Base-by-base conservation (phyloP, 441 rosid species). In the Adansonia gregorii region DNA sequence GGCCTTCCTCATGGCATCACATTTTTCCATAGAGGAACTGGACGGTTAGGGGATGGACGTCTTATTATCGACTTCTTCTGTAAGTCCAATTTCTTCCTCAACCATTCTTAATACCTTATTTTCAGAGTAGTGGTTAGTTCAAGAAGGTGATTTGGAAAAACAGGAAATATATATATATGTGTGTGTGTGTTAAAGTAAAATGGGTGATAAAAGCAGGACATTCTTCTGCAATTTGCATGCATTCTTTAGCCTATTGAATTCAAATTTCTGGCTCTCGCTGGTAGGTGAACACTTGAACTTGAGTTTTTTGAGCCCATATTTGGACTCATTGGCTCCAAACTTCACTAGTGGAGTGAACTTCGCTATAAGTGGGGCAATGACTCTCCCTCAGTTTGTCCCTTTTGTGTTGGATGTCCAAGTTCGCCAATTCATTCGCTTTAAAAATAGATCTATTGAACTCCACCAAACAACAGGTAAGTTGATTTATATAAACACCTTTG, bases 271-370 rank as follows among this genome's bases (percentile, higher is more conserved):
- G 12, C 64, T 72, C 5, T 31, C 6, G 43, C 9, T 79, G 67
- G 12, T 24, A 86, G 91, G 88, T 75, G 88, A 86, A 67, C 80
- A 83, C 58, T 75, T 85, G 73, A 86, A 85, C 7, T 54, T 82
- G 73, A 60, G 63, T 51, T 83, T 72, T 73, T 43, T 89, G 76
- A 86, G 87, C 75, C 91, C 91, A 58, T 87, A 85, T 78, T 71
- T 88, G 80, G 88, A 86, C 31, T 84, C 93, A 19, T 58, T 89
- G 41, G 82, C 86, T 3, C 89, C 91, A n/a, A 85, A 88, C 54
- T 86, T 84, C 81, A 84, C 80, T 35, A 80, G 80, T 76, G 92
- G 92, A 19, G 88, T 77, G 31, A 86, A 86, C 52, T 88, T 86
- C 3, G 89, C 91, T 1, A 86, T 85, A 45, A 58, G 78, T 0